These are phyloP conservation scores for Geosmithia morbida DNA, from an alignment of 2,329 filamentous ascomycete genomes.

Conservation along the genomic window DNA sequence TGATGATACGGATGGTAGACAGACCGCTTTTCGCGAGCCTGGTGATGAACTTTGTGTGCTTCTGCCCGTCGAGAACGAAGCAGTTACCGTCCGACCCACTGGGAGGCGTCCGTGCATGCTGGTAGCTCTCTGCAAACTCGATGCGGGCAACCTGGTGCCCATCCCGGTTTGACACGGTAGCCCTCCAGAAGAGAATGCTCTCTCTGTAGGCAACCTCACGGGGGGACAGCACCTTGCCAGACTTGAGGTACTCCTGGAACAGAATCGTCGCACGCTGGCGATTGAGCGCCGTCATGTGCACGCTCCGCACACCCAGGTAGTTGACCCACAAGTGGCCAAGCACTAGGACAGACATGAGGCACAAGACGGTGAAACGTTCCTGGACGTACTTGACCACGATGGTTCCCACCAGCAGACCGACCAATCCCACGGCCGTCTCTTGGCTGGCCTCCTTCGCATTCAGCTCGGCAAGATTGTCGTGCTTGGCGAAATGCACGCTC, in stretches of 20 bases:
- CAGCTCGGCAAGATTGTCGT: constrained; percentile 79
- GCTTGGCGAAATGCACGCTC: constrained; percentile 79
- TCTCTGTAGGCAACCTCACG: constrained; percentile 50
- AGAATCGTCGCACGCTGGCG: constrained; percentile 74
- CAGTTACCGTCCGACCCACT: background rate
- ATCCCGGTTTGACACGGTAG: constrained; percentile 13
- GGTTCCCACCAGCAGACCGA: constrained; percentile 77
- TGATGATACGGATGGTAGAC: constrained; percentile 18
- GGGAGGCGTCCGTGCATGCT: constrained; percentile 10
- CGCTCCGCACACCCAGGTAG: constrained; percentile 69
- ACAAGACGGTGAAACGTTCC: constrained; percentile 58
- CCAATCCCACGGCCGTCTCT: constrained; percentile 79
- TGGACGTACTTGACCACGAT: constrained; percentile 66
- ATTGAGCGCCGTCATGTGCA: constrained; percentile 75
- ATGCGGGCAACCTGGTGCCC: constrained; percentile 16
- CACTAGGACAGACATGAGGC: constrained; percentile 56
- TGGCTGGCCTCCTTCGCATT: constrained; percentile 94
- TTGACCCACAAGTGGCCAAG: constrained; percentile 71
- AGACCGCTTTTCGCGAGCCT: constrained; percentile 1
- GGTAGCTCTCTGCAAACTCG: constrained; percentile 27
- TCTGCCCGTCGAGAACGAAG: constrained; percentile 12
- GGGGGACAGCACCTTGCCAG: constrained; percentile 43
- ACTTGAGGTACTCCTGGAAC: constrained; percentile 41
- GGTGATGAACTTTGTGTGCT: constrained; percentile 14
- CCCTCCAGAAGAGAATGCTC: constrained; percentile 39